phyloP scores from a whole-genome alignment of 805 yeast species.

The Candida quercuum region DNA sequence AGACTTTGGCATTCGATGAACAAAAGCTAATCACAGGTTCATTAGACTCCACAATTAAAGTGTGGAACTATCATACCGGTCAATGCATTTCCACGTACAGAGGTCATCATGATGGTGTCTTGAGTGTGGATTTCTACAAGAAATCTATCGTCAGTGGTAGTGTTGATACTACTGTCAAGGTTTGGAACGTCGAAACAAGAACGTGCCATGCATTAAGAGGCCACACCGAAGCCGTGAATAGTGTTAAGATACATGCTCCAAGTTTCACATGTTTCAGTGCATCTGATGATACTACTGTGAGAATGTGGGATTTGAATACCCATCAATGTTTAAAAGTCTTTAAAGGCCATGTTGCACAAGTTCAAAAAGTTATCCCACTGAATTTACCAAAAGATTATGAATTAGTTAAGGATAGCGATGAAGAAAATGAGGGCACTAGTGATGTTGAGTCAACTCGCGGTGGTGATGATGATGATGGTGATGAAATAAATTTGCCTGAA shows the following conservation, averaged over 20 bases:
- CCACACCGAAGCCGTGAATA: conserved; percentile 87
- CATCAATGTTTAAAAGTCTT: conserved; percentile 76
- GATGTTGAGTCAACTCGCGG: conserved; percentile 8
- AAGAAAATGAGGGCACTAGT: conserved; percentile 12
- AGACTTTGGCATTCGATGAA: conserved; percentile 79
- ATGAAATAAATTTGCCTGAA: conserved; percentile 17
- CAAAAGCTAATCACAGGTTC: conserved; percentile 91
- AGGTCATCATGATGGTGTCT: conserved; percentile 85
- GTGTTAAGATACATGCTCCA: conserved; percentile 78
- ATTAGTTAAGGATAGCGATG: conserved; percentile 33
- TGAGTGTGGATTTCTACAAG: conserved; percentile 74
- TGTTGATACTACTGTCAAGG: conserved; percentile 86
- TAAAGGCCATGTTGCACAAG: conserved; percentile 89
- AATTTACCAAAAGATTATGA: conserved; percentile 62
- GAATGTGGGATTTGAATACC: conserved; percentile 90
- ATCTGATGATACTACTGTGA: conserved; percentile 85
- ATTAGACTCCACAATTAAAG: conserved; percentile 83
- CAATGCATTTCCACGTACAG: conserved; percentile 89
- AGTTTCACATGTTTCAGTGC: conserved; percentile 80
- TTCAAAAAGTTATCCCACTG: conserved; percentile 86
- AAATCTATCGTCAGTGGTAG: conserved; percentile 89
- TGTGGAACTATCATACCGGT: conserved; percentile 95
- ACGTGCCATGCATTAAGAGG: conserved; percentile 92
- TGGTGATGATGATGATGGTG: conserved; percentile 10
- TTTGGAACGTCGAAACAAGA: conserved; percentile 94